Evolutionary conservation across 192 early-diverging fungal species (phyloP).

Genomic region (Powellomyces hirtus): DNA sequence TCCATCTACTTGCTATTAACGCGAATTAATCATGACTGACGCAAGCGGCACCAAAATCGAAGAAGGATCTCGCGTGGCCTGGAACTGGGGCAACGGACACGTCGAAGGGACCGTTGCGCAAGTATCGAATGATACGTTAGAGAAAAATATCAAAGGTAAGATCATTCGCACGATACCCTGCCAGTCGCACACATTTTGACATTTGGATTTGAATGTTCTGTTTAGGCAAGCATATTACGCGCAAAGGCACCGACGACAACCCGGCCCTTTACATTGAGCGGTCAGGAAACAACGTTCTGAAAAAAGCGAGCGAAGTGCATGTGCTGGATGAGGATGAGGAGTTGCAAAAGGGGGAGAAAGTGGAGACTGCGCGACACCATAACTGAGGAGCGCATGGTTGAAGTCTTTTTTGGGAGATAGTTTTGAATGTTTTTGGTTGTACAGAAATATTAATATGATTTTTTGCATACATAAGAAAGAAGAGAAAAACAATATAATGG

Average conservation of each 20-base stretch:
- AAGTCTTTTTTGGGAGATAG: no score
- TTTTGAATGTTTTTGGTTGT: no score
- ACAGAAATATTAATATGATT: no score
- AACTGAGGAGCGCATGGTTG: no score
- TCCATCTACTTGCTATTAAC: no score
- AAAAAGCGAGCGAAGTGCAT: conserved; percentile 19
- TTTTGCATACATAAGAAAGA: no score
- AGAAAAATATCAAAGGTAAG: conserved; percentile 19
- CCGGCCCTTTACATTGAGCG: conserved; percentile 13
- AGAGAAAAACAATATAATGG: not conserved
- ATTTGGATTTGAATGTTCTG: no score
- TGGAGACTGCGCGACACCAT: conserved; percentile 5
- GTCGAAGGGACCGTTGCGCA: conserved; percentile 4
- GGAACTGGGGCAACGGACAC: conserved; percentile 21
- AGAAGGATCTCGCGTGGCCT: conserved; percentile 8
- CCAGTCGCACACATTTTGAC: not conserved
- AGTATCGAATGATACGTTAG: not conserved
- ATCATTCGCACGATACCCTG: no score
- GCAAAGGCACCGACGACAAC: conserved; percentile 17
- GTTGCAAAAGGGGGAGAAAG: not conserved
- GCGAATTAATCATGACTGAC: no score
- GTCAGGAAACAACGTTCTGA: conserved; percentile 1
- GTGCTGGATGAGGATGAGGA: conserved; percentile 16
- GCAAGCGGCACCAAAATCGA: conserved; percentile 1
- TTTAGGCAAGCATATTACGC: conserved; percentile 17